Evolutionary conservation across 805 yeast species (phyloP).

Genomic region (Torulaspora franciscae): DNA sequence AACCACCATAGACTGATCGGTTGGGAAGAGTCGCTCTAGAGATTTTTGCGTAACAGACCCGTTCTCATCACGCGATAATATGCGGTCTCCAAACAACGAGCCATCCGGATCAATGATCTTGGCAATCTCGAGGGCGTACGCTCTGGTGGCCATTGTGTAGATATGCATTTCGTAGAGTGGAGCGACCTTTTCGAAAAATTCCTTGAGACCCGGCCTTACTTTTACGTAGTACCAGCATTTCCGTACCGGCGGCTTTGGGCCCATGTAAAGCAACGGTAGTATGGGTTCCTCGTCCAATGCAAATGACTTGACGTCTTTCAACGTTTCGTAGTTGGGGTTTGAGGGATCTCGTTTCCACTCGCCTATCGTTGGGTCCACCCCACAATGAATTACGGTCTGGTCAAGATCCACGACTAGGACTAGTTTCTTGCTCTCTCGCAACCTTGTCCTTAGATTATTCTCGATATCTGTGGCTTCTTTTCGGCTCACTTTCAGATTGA

Average conservation of each 20-base stretch:
- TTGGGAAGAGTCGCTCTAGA: slow-evolving; percentile 83
- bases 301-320: slow-evolving; percentile 76
- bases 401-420: slow-evolving; percentile 94
- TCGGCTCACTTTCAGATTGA: slow-evolving; percentile 75
- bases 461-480: slow-evolving; percentile 87
- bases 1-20: slow-evolving; percentile 93
- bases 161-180: slow-evolving; percentile 82
- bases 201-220: slow-evolving; percentile 77
- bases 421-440: slow-evolving; percentile 59
- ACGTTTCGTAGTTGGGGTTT: slow-evolving; percentile 79
- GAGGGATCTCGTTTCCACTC: slow-evolving; percentile 88
- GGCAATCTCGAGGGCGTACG: slow-evolving; percentile 87
- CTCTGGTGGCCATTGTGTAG: slow-evolving; percentile 96
- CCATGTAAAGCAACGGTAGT: slow-evolving; percentile 53
- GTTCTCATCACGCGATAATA: slow-evolving; percentile 88
- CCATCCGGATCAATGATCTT: slow-evolving; percentile 88
- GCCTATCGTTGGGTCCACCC: slow-evolving; percentile 95
- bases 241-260: slow-evolving; percentile 54
- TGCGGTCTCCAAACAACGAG: slow-evolving; percentile 81
- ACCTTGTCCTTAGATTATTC: slow-evolving; percentile 53
- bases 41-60: slow-evolving; percentile 89
- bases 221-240: slow-evolving; percentile 90
- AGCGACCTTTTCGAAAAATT: slow-evolving; percentile 61
- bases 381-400: slow-evolving; percentile 96
- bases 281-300: slow-evolving; percentile 70